Percentiles rank a stretch among this genome's conserved stretches.
Evolutionary conservation across 768 basidiomycete species (phyloP).

Genomic region (Kwoniella bestiolae): DNA sequence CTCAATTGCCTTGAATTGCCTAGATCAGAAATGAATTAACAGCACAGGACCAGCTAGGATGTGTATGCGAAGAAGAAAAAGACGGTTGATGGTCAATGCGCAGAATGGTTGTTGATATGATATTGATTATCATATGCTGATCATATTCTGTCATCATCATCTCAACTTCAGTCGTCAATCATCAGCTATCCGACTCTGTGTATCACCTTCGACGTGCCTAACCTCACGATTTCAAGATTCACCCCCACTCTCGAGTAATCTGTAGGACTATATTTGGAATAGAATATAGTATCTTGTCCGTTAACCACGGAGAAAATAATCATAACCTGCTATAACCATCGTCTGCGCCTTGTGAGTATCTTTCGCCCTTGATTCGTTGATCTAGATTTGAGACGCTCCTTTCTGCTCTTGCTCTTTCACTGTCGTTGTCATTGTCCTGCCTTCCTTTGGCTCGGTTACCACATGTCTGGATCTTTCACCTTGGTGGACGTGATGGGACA

Average conservation of each 20-base stretch:
- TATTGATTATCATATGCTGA: neutral
- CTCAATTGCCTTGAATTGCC: neutral
- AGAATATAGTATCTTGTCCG: neutral
- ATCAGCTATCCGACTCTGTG: neutral
- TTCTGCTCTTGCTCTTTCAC: neutral
- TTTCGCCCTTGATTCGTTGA: neutral
- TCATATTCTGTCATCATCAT: neutral
- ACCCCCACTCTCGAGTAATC: neutral
- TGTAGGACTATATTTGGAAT: neutral
- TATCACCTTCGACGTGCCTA: too few relatives aligned
- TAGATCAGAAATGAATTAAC: neutral
- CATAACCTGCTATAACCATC: neutral
- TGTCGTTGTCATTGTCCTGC: neutral
- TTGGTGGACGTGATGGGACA: neutral
- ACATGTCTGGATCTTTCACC: slow-evolving; percentile 7
- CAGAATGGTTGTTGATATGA: too few relatives aligned
- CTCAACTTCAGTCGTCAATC: neutral
- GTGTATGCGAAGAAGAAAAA: neutral
- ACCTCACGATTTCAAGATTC: too few relatives aligned
- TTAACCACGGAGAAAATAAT: neutral
- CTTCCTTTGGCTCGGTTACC: neutral
- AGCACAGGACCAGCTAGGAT: neutral
- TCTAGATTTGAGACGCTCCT: neutral
- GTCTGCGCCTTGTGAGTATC: neutral
- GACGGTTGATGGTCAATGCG: slow-evolving; percentile 5